A percentile compares a stretch with the other conserved stretches of the same genome.
phyloP scores from a whole-genome alignment of 2,329 filamentous ascomycete species.

The Zymoseptoria tritici region DNA sequence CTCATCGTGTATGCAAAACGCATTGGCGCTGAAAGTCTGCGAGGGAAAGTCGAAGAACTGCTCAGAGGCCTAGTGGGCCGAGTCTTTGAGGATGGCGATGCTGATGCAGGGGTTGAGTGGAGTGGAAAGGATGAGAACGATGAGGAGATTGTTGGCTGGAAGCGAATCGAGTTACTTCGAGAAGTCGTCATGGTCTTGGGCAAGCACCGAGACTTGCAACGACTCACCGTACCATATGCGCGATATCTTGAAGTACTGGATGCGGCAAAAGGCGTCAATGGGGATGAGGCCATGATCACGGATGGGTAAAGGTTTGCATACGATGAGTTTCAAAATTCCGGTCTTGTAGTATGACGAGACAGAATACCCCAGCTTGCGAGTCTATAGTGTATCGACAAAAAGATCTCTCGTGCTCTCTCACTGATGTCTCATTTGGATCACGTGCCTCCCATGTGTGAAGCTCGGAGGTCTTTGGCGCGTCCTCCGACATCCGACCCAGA shows the following conservation, averaged over 20 bases:
- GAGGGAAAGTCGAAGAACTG: conserved; percentile 86
- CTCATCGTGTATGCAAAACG: conserved; percentile 98
- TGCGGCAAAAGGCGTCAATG: conserved; percentile 4
- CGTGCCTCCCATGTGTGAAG: neutral
- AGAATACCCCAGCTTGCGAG: neutral
- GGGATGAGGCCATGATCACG: conserved; percentile 4
- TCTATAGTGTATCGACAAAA: neutral
- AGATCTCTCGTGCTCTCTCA: neutral
- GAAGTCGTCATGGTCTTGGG: conserved; percentile 89
- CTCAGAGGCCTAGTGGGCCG: conserved; percentile 74
- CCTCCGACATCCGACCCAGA: too few relatives aligned
- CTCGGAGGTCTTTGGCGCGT: too few relatives aligned
- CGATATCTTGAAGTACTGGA: conserved; percentile 61
- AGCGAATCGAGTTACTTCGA: conserved; percentile 76
- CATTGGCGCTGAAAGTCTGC: conserved; percentile 79
- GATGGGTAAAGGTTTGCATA: neutral
- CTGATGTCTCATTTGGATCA: neutral
- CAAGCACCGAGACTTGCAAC: conserved; percentile 94
- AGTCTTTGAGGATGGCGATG: conserved; percentile 53
- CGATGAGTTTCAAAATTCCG: neutral
- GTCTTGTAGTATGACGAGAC: neutral
- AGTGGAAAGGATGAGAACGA: conserved; percentile 66
- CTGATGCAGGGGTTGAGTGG: conserved; percentile 53
- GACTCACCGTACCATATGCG: conserved; percentile 91
- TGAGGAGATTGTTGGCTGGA: conserved; percentile 85